Evolutionary conservation across 2,329 filamentous ascomycete species (phyloP).

Genomic region (Fusarium denticulatum): DNA sequence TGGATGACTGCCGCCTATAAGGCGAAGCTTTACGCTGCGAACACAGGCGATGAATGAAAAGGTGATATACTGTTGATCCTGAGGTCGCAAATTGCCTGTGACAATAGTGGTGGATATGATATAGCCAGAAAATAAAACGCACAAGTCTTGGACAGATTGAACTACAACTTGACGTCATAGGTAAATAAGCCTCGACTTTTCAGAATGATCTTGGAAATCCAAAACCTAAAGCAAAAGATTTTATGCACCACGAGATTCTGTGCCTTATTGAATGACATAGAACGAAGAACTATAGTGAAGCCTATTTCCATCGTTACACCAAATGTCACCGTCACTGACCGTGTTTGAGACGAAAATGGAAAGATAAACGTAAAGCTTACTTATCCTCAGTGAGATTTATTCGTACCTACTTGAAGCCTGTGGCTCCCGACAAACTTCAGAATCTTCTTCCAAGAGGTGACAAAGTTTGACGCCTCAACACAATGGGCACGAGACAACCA

Average conservation of each 20-base stretch:
- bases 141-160: neutral
- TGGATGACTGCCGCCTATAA: too few relatives aligned
- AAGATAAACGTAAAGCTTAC: neutral
- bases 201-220: neutral
- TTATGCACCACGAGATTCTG: neutral
- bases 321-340: neutral
- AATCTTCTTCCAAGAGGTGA: too few relatives aligned
- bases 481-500: neutral
- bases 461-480: neutral
- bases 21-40: too few relatives aligned
- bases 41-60: too few relatives aligned
- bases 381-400: accelerated
- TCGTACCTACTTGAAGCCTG: too few relatives aligned
- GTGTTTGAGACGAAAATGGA: too few relatives aligned
- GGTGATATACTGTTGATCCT: neutral
- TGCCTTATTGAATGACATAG: neutral
- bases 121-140: neutral
- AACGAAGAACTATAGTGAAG: neutral
- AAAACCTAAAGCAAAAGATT: accelerated
- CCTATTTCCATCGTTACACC: neutral
- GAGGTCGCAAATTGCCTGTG: too few relatives aligned
- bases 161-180: neutral
- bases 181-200: accelerated
- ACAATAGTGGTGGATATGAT: neutral
- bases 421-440: neutral